Evolutionary conservation across 768 basidiomycete genomes (phyloP), one percentile per base, ranked within the genome.

Genomic region (Amanita molliuscula): DNA sequence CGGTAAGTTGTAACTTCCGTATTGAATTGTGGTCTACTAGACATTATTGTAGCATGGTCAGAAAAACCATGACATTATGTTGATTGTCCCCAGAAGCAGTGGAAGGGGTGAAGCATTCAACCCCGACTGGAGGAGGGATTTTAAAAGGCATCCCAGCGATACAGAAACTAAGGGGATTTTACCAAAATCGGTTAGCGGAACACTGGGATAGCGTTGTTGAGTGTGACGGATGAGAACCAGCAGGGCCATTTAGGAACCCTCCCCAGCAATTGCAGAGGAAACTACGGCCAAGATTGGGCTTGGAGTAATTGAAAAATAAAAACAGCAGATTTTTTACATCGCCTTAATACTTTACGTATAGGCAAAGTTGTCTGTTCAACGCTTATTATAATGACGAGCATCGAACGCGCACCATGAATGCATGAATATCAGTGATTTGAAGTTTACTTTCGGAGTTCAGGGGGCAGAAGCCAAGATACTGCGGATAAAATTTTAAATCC

Each of bases 1-100:
- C 73, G 51, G 69, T 72, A 55, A 49, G 67, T 65, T 34, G 46
- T 48, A 37, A 37, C 43, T 33, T 33, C 53, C 20, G 10, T 18
- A 15, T 41, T n/a, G 13, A 15, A 6, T 4, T 11, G 15, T 10
- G 1, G 2, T 26, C 11, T 15, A 42, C 41, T 42, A 5, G 26
- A 15, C 18, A 10, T 7, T 21, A 21, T 25, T 26, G 9, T 42
- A 25, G 41, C 23, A 10, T 25, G 41, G 7, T 7, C 13, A 42
- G 13, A 42, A 15, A 34, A 18, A 7, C 28, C 23, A 18, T 4
- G 44, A 15, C 28, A 18, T 10, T 9, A 7, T 8, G 4, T 4
- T 29, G 26, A 16, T 44, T 20, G 25, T 7, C 15, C 6, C 25
- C 13, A 29, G 16, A 29, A 8, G 20, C 8, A 11, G 43, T 18